phyloP scores from a whole-genome alignment of 768 basidiomycete genomes.

The Ramaria rubella region DNA sequence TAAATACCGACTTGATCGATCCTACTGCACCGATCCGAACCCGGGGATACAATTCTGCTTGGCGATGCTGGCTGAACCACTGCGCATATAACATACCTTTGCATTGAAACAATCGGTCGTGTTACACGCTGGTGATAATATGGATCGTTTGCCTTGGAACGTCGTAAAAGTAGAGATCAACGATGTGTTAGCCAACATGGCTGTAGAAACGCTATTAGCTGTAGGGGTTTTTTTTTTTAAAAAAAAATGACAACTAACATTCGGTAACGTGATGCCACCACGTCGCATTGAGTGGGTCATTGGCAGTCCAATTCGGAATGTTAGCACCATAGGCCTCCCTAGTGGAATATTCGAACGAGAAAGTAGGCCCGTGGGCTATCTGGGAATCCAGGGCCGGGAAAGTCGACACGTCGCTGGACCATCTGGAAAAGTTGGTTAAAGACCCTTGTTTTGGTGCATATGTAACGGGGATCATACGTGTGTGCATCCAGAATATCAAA shows the following conservation, averaged over 20 bases:
- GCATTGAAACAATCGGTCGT: constrained; percentile 50
- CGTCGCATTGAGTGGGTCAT: constrained; percentile 71
- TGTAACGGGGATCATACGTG: constrained; percentile 42
- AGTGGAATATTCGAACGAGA: constrained; percentile 61
- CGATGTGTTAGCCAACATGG: constrained; percentile 34
- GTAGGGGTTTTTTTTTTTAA: constrained; percentile 55
- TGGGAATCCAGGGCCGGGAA: constrained; percentile 57
- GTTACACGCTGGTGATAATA: constrained; percentile 47
- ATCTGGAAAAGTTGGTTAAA: constrained; percentile 33
- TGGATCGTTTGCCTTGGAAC: constrained; percentile 65
- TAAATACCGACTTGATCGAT: too few species aligned
- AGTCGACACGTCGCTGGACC: constrained; percentile 54
- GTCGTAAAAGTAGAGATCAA: constrained; percentile 63
- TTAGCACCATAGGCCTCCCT: constrained; percentile 57
- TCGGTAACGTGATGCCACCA: constrained; percentile 82
- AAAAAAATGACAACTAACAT: constrained; percentile 32
- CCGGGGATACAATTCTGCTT: constrained; percentile 52
- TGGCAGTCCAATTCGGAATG: constrained; percentile 50
- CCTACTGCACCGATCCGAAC: constrained; percentile 56
- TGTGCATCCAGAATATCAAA: constrained; percentile 74
- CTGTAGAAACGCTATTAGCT: not conserved
- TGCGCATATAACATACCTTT: constrained; percentile 72
- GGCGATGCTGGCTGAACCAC: constrained; percentile 60
- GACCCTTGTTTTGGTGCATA: not conserved
- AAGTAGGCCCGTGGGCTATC: constrained; percentile 52